A percentile compares a stretch with the other conserved stretches of the same genome.
Evolutionary conservation across 2,329 filamentous ascomycete genomes (phyloP).

Genomic region (Ascochyta lentis): DNA sequence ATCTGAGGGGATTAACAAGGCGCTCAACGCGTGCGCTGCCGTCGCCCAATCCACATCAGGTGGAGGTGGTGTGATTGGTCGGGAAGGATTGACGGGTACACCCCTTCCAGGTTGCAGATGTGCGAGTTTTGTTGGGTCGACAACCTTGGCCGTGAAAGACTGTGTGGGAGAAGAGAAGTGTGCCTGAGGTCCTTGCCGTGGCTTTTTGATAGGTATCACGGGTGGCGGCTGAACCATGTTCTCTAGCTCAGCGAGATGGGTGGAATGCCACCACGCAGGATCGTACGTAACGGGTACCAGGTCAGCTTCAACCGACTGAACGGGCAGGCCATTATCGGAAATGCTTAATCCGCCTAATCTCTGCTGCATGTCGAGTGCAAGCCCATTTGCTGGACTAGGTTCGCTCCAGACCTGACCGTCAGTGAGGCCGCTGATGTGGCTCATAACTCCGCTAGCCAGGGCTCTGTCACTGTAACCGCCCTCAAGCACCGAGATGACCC

Average conservation of each 20-base stretch:
- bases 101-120: slow-evolving; percentile 60
- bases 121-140: slow-evolving; percentile 70
- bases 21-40: slow-evolving; percentile 82
- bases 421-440: slow-evolving; percentile 84
- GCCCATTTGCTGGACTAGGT: slow-evolving; percentile 50
- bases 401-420: slow-evolving; percentile 55
- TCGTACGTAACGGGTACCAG: slow-evolving; percentile 45
- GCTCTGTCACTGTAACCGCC: slow-evolving; percentile 96
- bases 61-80: slow-evolving; percentile 68
- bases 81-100: slow-evolving; percentile 46
- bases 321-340: slow-evolving; percentile 25
- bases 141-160: slow-evolving; percentile 81
- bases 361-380: slow-evolving; percentile 66
- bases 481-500: slow-evolving; percentile 91
- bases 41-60: slow-evolving; percentile 86
- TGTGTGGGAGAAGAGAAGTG: slow-evolving; percentile 89
- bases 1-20: slow-evolving; percentile 77
- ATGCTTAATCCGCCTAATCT: slow-evolving; percentile 55
- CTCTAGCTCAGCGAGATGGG: slow-evolving; percentile 42
- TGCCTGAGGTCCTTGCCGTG: slow-evolving; percentile 64
- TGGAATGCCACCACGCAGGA: slow-evolving; percentile 54
- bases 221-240: slow-evolving; percentile 42
- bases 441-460: slow-evolving; percentile 84
- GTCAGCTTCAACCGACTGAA: slow-evolving; percentile 29
- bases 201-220: slow-evolving; percentile 63